These are phyloP conservation scores for Tolypocladium nubicola DNA, from an alignment of 2,329 filamentous ascomycete genomes.

Conservation along the genomic window DNA sequence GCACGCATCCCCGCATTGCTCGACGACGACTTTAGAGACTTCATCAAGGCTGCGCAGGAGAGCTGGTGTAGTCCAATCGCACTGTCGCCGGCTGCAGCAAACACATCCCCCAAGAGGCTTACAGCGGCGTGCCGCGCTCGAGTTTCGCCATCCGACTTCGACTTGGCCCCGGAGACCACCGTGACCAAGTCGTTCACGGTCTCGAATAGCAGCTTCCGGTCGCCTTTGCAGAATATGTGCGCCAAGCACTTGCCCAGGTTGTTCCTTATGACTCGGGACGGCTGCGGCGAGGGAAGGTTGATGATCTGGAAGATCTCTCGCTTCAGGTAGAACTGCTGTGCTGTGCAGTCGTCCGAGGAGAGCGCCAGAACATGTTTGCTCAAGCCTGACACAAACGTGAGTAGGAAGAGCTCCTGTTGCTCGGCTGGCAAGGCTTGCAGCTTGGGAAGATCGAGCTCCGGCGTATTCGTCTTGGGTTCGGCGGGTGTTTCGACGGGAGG, in stretches of 20 bases:
- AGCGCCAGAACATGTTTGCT: conserved; percentile 69
- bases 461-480: conserved; percentile 39
- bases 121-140: conserved; percentile 80
- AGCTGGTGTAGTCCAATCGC: conserved; percentile 74
- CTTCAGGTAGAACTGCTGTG: conserved; percentile 86
- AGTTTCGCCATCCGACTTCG: conserved; percentile 63
- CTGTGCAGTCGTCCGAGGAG: conserved; percentile 67
- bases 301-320: conserved; percentile 91
- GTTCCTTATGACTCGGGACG: conserved; percentile 81
- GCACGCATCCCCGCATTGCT: conserved; percentile 75
- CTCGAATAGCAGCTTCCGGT: conserved; percentile 87
- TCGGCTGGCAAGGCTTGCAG: conserved; percentile 82
- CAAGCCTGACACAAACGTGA: conserved; percentile 78
- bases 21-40: conserved; percentile 68
- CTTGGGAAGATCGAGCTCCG: conserved; percentile 82
- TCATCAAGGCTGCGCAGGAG: conserved; percentile 61
- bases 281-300: conserved; percentile 70
- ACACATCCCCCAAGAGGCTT: conserved; percentile 79
- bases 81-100: conserved; percentile 86
- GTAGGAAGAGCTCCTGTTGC: conserved; percentile 89
- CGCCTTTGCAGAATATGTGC: conserved; percentile 72
- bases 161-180: conserved; percentile 64
- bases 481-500: conserved; percentile 20
- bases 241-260: conserved; percentile 78
- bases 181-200: conserved; percentile 79